Conservation (phyloP, 2,329 filamentous ascomycete species). For the Nannizzia gypsea region DNA sequence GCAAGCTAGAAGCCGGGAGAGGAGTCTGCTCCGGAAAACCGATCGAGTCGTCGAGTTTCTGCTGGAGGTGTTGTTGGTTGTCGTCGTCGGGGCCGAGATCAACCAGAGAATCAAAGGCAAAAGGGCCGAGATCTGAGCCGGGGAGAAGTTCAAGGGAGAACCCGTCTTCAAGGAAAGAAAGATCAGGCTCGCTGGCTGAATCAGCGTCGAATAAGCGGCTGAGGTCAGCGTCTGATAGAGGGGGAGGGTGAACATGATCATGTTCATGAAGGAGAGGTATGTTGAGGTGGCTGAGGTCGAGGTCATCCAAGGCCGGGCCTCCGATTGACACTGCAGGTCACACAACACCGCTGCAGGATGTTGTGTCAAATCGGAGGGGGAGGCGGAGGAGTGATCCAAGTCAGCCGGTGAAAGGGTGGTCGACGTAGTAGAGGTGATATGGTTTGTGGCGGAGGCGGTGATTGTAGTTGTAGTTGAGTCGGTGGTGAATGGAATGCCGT, state of each 20-base stretch:
- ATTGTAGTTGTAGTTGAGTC: slow-evolving; percentile 12
- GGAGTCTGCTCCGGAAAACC: slow-evolving; percentile 40
- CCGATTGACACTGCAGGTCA: slow-evolving; percentile 99
- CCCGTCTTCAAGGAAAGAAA: slow-evolving; percentile 63
- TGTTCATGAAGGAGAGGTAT: slow-evolving; percentile 42
- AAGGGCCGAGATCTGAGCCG: slow-evolving; percentile 38
- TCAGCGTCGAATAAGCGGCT: slow-evolving; percentile 48
- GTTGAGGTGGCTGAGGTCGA: slow-evolving; percentile 32
- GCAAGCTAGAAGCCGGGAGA: slow-evolving; percentile 41
- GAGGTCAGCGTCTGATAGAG: slow-evolving; percentile 60
- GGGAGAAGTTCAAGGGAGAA: slow-evolving; percentile 58
- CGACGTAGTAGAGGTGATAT: slow-evolving; percentile 28
- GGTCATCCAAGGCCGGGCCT: slow-evolving; percentile 34
- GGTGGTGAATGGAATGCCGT: neutral
- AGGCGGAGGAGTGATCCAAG: slow-evolving; percentile 31
- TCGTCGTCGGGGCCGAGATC: slow-evolving; percentile 39
- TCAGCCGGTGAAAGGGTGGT: slow-evolving; percentile 28
- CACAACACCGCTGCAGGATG: slow-evolving; percentile 99
- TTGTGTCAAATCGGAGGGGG: slow-evolving; percentile 88
- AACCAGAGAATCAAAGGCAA: slow-evolving; percentile 45
- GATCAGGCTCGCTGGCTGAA: slow-evolving; percentile 58
- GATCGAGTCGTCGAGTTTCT: slow-evolving; percentile 34
- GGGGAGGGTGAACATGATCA: slow-evolving; percentile 42
- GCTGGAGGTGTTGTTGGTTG: slow-evolving; percentile 19
- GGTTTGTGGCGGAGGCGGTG: neutral